A percentile compares a stretch with the other conserved stretches of the same genome.
Conservation (phyloP, 1,284 basidiomycete genomes). For the Ceratobasidium sp. region DNA sequence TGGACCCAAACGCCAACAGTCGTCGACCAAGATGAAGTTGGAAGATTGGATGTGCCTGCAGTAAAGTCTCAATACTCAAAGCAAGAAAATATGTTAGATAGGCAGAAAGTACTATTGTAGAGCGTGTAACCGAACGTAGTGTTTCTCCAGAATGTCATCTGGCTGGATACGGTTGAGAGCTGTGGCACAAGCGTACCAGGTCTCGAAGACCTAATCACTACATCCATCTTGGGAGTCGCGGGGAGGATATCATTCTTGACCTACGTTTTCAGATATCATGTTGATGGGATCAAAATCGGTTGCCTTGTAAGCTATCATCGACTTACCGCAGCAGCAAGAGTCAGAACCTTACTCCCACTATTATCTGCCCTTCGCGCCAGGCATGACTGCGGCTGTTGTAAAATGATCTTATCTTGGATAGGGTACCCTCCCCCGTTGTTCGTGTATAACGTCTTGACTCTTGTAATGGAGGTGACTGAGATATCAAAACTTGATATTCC, state of each 20-base stretch:
- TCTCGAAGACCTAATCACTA: background rate
- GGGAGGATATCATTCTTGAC: background rate
- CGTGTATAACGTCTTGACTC: background rate
- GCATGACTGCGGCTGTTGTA: background rate
- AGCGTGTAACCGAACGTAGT: background rate
- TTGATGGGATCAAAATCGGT: too few species aligned
- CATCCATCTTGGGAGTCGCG: background rate
- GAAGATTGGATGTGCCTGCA: background rate
- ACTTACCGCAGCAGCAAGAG: background rate
- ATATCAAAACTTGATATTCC: background rate
- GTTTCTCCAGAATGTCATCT: background rate
- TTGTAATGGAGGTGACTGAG: background rate
- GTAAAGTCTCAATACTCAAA: background rate
- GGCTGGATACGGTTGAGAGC: background rate
- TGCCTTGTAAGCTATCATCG: background rate
- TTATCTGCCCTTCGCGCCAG: background rate
- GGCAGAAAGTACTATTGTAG: background rate
- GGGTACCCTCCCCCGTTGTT: conserved; percentile 2
- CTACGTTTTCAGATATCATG: too few species aligned
- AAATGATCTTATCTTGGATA: background rate
- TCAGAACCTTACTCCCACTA: background rate
- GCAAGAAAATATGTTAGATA: background rate
- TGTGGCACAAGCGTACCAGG: background rate
- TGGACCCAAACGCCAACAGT: background rate
- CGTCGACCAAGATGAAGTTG: background rate